These are phyloP conservation scores for Cyclostephanos tholiformis DNA, from an alignment of 108 stramenopile genomes.

Conservation along the genomic window DNA sequence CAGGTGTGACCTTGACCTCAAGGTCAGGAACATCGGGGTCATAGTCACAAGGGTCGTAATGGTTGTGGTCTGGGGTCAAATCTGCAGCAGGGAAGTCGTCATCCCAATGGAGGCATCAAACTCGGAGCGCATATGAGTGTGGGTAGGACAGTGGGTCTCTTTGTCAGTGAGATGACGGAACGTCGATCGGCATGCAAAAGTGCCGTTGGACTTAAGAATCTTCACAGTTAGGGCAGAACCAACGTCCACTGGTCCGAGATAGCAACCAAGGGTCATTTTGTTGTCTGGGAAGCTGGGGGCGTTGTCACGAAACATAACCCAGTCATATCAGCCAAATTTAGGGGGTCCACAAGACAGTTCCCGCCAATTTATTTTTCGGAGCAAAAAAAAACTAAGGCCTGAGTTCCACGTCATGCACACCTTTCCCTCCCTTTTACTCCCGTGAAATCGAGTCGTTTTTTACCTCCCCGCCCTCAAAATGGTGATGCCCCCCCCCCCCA, in stretches of 20 bases:
- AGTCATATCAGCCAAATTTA: no score
- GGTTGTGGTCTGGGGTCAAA: neutral
- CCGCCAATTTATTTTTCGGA: no score
- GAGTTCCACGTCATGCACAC: no score
- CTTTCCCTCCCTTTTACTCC: no score
- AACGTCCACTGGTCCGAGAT: constrained; percentile 21
- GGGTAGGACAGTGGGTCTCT: neutral
- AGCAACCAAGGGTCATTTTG: constrained; percentile 22
- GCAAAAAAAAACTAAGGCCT: no score
- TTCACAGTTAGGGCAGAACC: constrained; percentile 19
- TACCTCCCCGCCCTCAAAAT: no score
- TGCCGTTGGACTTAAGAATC: constrained; percentile 24
- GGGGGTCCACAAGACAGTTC: no score
- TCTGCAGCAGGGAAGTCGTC: constrained; percentile 8
- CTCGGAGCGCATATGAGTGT: no score
- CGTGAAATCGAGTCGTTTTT: no score
- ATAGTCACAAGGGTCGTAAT: neutral
- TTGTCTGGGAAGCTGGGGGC: neutral
- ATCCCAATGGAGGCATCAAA: neutral
- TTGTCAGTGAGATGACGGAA: neutral
- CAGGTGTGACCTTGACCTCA: neutral
- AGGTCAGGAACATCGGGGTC: neutral
- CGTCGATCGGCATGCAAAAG: constrained; percentile 8
- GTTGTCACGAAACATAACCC: constrained; percentile 19
- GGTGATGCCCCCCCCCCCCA: no score